These are phyloP conservation scores for Quercus ilex DNA, from an alignment of 306 rosid genomes.

Conservation along the genomic window DNA sequence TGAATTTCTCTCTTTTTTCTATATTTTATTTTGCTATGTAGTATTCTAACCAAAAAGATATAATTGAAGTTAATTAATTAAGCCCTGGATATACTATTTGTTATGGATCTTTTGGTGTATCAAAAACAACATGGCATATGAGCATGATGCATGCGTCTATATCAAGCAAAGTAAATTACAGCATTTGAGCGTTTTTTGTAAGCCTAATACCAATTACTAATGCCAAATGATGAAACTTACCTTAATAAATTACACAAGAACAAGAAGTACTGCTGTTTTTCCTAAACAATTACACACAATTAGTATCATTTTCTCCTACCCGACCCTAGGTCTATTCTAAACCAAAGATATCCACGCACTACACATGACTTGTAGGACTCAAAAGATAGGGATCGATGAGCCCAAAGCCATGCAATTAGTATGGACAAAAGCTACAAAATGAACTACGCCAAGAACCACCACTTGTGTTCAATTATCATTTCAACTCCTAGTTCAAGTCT, in stretches of 20 bases:
- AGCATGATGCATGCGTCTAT: background rate
- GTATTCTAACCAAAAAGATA: background rate
- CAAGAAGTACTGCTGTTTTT: too few relatives aligned
- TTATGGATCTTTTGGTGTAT: background rate
- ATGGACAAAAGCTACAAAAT: background rate
- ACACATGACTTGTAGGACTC: background rate
- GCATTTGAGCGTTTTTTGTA: background rate
- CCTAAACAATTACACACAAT: too few relatives aligned
- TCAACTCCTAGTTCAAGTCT: background rate
- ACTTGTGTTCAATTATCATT: background rate
- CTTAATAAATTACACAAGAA: too few relatives aligned
- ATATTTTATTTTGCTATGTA: too few relatives aligned
- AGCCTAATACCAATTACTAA: background rate
- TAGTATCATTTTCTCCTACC: too few relatives aligned
- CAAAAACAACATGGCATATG: background rate
- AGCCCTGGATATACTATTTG: background rate
- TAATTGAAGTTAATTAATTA: background rate
- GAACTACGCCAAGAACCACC: conserved; percentile 10
- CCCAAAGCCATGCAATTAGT: conserved; percentile 5
- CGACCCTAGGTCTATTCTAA: background rate
- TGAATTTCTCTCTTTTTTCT: background rate
- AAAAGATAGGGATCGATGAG: background rate
- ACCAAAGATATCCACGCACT: background rate
- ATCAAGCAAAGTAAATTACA: background rate
- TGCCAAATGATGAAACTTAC: conserved; percentile 3